Evolutionary conservation across 192 early-diverging fungal genomes (phyloP), one percentile per base, ranked within the genome.

Genomic region (Coemansia sp.): DNA sequence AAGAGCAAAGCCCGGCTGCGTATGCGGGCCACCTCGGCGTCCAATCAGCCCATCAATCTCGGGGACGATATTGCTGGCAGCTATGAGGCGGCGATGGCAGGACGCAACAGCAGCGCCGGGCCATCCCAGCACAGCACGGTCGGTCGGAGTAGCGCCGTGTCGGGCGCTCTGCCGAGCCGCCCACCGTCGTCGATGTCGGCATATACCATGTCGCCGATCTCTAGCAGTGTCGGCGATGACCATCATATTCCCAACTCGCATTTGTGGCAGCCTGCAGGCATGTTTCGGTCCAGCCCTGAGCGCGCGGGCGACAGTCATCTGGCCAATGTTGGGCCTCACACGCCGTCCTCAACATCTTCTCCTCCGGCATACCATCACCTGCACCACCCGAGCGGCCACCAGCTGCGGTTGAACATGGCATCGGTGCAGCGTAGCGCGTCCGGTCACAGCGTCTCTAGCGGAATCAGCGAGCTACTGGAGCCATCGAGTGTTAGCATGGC

Each of bases 401-500:
- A 73, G 52, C 66, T 64, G 16, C 67, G 67, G 5, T 58, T 80
- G 11, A 73, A 67, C 58, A 54, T 46, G 33, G 66, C 71, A 14
- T 70, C 68, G 8, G 71, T 73, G 1, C 77, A 80, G 61, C 71
- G 77, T 54, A 73, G 71, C 25, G 61, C 72, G 6, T 80, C 71
- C 5, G 77, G 67, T 3, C 71, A 75, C 44, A 80, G 71, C 52
- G 69, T 75, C 0, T 67, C 77, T 11, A 80, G 71, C 23, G 77
- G 77, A 10, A 70, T 80, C 53, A 80, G 68, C 61, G 77, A 80
- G 67, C 69, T 80, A 5, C 54, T 80, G 18, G 77, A 80, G 53
- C 77, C 77, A 4, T 71, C 71, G 1, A 71, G 67, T 19, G 77
- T 80, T 23, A 80, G 77, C 22, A 61, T 71, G 42, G 77, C 73